Evolutionary conservation across 225 moss, liverwort and hornwort genomes (phyloP), one percentile per base, ranked within the genome.

Genomic region (Pleurozium schreberi): DNA sequence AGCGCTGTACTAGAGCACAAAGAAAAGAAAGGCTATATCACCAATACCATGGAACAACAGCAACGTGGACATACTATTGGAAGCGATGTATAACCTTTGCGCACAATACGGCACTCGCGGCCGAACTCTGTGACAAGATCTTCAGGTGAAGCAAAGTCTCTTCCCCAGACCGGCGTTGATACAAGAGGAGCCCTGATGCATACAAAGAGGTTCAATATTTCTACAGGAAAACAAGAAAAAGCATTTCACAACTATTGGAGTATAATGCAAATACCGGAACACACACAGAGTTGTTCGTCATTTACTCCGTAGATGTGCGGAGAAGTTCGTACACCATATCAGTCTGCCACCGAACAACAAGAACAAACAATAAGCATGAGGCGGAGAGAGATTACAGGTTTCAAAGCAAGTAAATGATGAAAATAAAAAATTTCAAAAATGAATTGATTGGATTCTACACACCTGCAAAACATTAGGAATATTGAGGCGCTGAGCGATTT

Each of bases 261-360:
- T 70, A 53, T 62, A 74, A 62, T 85, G 45, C 30, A 63, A 75
- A 82, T 18, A 55, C 61, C 33, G 25, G 18, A 55, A 89, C 75
- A 80, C 66, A 85, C 14, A 76, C 16, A 78, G 50, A 77, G 64
- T 33, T 20, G 79, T 60, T 83, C 28, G 71, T 88, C 68, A 67
- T 31, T 92, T 96, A 99, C 98, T 99, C 97, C 67, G 97, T 96
- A n/a, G 97, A 92, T 84, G 97, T 95, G 88, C 99, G 96, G 83
- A 99, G 99, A 60, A 99, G 92, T 90, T 99, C 99, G 88, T 99
- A 99, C 83, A 99, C 99, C 99, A 99, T 99, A 87, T 99, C 99
- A 49, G 99, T 99, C 97, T 99, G 96, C 91, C 90, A 86, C 42
- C 82, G 82, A 79, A 88, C 83, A 89, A 88, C 45, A 89, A 69